A percentile compares a stretch with the other conserved stretches of the same genome.
These are phyloP conservation scores for Cladophialophora immunda DNA, from an alignment of 2,329 filamentous ascomycete species.

Conservation along the genomic window DNA sequence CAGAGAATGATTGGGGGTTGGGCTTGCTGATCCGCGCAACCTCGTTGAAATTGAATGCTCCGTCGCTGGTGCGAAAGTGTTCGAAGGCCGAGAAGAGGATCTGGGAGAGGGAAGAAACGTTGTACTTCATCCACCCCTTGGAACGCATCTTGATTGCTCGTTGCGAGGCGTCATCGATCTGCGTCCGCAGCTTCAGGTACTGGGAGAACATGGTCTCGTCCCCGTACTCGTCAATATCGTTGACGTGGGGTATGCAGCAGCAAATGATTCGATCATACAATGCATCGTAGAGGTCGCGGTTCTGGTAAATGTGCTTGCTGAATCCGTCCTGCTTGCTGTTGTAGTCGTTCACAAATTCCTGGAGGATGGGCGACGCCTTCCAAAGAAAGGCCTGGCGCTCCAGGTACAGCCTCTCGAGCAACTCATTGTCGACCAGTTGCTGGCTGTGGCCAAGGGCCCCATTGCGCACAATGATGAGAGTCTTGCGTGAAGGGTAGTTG, in stretches of 20 bases:
- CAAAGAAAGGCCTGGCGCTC: slow-evolving; percentile 14
- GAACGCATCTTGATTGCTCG: slow-evolving; percentile 13
- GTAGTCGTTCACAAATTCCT: slow-evolving; percentile 17
- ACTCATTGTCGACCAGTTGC: slow-evolving; percentile 7
- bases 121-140: slow-evolving; percentile 18
- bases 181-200: slow-evolving; percentile 13
- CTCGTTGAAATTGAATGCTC: slow-evolving; percentile 25
- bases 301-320: slow-evolving; percentile 16
- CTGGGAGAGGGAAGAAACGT: slow-evolving; percentile 17
- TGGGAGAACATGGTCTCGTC: slow-evolving; percentile 16
- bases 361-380: slow-evolving; percentile 8
- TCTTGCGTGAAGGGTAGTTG: slow-evolving; percentile 23
- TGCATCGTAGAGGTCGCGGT: slow-evolving; percentile 20
- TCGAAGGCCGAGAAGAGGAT: slow-evolving; percentile 23
- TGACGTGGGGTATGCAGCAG: slow-evolving; percentile 15
- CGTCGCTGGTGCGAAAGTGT: slow-evolving; percentile 20
- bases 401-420: slow-evolving; percentile 9
- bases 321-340: slow-evolving; percentile 15
- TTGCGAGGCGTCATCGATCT: slow-evolving; percentile 14
- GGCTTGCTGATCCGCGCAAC: slow-evolving; percentile 13
- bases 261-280: slow-evolving; percentile 9
- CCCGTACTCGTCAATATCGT: slow-evolving; percentile 10
- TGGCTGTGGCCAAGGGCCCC: slow-evolving; percentile 11
- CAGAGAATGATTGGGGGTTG: slow-evolving; percentile 8
- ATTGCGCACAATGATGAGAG: slow-evolving; percentile 20